Evolutionary conservation across 768 basidiomycete species (phyloP).

Genomic region (Trametes meyenii): DNA sequence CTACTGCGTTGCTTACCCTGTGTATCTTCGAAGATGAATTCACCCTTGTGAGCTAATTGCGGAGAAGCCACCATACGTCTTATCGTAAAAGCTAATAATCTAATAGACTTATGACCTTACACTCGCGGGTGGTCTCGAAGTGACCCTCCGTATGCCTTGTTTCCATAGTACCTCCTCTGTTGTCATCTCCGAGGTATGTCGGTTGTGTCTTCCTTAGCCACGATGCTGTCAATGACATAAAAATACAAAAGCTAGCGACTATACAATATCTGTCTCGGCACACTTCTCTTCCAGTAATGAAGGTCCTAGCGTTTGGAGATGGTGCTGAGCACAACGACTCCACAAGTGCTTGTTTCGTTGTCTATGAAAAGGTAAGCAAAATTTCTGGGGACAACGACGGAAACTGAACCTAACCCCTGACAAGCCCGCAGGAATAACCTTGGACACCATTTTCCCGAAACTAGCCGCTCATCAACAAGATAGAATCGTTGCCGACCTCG

Average conservation of each 20-base stretch:
- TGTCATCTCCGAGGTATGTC: slow-evolving; percentile 18
- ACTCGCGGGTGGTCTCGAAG: slow-evolving; percentile 9
- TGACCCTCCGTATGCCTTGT: slow-evolving; percentile 3
- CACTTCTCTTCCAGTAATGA: slow-evolving; percentile 35
- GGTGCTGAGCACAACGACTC: slow-evolving; percentile 1
- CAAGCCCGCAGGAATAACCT: slow-evolving; percentile 33
- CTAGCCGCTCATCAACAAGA: slow-evolving; percentile 31
- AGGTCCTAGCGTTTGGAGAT: slow-evolving; percentile 24
- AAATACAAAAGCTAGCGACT: slow-evolving; percentile 33
- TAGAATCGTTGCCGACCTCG: slow-evolving; percentile 32
- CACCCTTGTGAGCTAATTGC: not conserved
- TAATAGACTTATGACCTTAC: slow-evolving; percentile 17
- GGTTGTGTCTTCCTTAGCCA: too few relatives aligned
- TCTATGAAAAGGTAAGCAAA: slow-evolving; percentile 33
- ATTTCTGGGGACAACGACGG: not conserved
- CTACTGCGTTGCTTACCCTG: not conserved
- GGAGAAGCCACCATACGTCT: not conserved
- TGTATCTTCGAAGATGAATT: not conserved
- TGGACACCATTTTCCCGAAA: slow-evolving; percentile 32
- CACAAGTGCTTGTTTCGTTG: slow-evolving; percentile 12
- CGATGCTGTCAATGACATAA: too few relatives aligned
- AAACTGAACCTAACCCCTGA: not conserved
- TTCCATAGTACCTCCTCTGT: slow-evolving; percentile 4
- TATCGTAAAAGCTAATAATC: not conserved
- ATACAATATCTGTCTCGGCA: slow-evolving; percentile 31